phyloP scores from a whole-genome alignment of 305 asterid species.

The Striga hermonthica region DNA sequence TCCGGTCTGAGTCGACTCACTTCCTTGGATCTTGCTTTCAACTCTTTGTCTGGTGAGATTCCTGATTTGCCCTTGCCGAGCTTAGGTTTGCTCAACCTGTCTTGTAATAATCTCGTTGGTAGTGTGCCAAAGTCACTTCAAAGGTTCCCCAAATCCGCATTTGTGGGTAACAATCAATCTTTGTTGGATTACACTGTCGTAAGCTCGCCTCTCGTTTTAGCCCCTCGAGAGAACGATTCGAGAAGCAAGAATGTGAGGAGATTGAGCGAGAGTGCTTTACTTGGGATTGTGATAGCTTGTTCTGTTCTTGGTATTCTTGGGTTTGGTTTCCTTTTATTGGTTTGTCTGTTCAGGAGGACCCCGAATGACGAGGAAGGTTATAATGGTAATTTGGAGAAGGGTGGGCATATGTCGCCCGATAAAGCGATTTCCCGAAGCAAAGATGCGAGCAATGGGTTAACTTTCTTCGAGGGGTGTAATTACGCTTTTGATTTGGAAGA shows the following conservation, averaged over 20 bases:
- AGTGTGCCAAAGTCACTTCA: conserved; percentile 60
- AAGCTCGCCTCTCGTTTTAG: conserved; percentile 47
- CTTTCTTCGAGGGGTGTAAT: conserved; percentile 77
- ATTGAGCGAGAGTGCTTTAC: conserved; percentile 56
- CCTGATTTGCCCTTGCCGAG: conserved; percentile 51
- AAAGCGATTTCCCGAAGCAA: conserved; percentile 56
- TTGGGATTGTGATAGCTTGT: conserved; percentile 54
- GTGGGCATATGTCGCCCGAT: conserved; percentile 58
- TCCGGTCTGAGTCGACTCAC: conserved; percentile 52
- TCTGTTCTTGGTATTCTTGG: conserved; percentile 63
- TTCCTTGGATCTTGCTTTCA: conserved; percentile 57
- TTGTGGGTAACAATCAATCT: conserved; percentile 52
- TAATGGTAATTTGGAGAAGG: conserved; percentile 57
- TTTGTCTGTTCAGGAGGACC: conserved; percentile 52
- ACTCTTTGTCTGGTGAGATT: conserved; percentile 54
- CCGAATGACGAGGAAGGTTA: conserved; percentile 36
- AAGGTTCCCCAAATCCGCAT: conserved; percentile 60
- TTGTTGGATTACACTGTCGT: conserved; percentile 42
- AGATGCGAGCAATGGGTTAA: conserved; percentile 55
- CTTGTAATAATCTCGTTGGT: conserved; percentile 62
- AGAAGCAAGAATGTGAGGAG: conserved; percentile 43
- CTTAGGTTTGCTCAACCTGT: conserved; percentile 52
- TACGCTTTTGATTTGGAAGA: conserved; percentile 83
- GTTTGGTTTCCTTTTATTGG: conserved; percentile 54
- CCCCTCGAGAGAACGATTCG: conserved; percentile 42